Base-by-base conservation (phyloP, 164 flowering plant genomes). In the Macadamia integrifolia region DNA sequence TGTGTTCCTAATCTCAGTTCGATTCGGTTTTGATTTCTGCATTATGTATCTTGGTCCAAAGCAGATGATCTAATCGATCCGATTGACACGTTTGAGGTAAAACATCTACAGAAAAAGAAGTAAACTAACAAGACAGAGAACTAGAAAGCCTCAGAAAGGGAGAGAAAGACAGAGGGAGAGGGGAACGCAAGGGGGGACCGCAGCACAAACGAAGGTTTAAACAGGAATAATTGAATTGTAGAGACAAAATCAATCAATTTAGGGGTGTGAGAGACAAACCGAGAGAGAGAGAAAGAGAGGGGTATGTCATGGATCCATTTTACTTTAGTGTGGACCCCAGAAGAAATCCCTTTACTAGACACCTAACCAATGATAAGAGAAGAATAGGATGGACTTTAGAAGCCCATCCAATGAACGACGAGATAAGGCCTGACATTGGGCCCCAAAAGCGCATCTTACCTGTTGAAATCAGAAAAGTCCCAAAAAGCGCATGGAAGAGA, bases 401-500 rank as follows among this genome's bases (percentile, higher is more conserved):
- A 50, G 12, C 48, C 31, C 72, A 69, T 23, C 96, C 93, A 90
- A 90, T 87, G 1, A 57, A 6, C 76, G 11, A 64, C 46, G 58
- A 80, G 91, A 88, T 90, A 87, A 90, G 91, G 87, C 85, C 55
- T 42, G 14, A 1, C 7, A 10, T 71, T 78, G 85, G 84, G 75
- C 28, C 85, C 91, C 73, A 74, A 83, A 83, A 81, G 73, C 42
- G 70, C 71, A 74, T 72, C 62, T 52, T 60, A 50, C 49, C 57
- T 63, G 30, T 17, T 23, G 35, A 46, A 48, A 57, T 50, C 31
- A 18, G 35, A 46, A 48, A 57, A 52, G 28, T 61, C 32, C 65
- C 71, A 60, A 74, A 79, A 78, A 80, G 81, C 35, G 72, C 80
- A 70, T 60, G 40, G 40, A 35, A 35, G 40, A 66, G 66, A 63